Base-by-base conservation (phyloP, 345 rosid genomes). In the Melastoma malabathricum region DNA sequence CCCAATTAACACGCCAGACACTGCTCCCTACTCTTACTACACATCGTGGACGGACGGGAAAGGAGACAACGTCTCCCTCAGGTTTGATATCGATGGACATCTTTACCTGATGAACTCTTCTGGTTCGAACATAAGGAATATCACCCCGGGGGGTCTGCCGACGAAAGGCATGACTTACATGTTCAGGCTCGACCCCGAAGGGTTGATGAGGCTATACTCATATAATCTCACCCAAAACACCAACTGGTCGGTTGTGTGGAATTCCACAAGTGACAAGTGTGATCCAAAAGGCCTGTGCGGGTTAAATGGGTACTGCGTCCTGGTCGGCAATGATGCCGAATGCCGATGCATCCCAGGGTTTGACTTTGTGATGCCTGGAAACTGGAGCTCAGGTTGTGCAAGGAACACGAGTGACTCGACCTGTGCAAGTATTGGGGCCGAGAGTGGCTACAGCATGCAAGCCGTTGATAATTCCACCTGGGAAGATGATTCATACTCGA, bases 291-390 rank as follows among this genome's bases (percentile, higher is more conserved):
- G 66, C 44, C 10, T 55, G 38, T 62, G 66, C 34, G 66, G 60
- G 27, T 12, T 55, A 4, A 62, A 62, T 13, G 46, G 39, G 2
- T 50, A 8, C 18, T 62, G 60, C 38, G 34, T 34, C 1, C 18
- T 18, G 19, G 8, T 44, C 3, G 38, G 44, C 0, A 29, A 14
- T 25, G 17, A 49, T 41, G 46, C 60, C 15, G 15, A 10, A 3
- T 62, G 66, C 49, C 34, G 17, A 16, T 64, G 64, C 23, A 50
- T 64, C 51, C 64, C 64, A 1, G 64, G 60, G 43, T 48, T 38
- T 4, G 38, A n/a, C 18, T 10, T 15, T 13, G 44, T 22, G 12
- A 15, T n/a, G 4, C 18, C 3, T 3, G 56, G 46, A n/a, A 49
- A 48, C 15, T 15, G 31, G 46, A 50, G 46, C 17, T 44, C 55